Evolutionary conservation across 192 early-diverging fungal genomes (phyloP).

Genomic region (Backusella psychrophila): DNA sequence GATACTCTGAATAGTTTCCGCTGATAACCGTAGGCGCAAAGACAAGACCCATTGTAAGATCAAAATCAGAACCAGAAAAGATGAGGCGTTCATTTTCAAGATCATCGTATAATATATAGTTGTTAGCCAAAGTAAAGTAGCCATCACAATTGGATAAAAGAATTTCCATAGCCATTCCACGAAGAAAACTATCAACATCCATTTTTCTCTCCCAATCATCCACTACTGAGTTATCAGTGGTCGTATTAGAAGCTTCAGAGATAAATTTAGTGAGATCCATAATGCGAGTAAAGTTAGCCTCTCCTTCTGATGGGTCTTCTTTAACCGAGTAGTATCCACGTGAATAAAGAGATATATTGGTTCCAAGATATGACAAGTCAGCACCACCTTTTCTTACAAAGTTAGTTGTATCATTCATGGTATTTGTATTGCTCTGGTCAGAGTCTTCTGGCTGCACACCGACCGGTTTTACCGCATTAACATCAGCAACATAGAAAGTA

Average conservation of each 20-base stretch:
- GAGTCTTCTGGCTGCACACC: not conserved
- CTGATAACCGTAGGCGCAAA: not conserved
- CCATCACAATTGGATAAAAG: slow-evolving; percentile 13
- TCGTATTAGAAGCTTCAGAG: not conserved
- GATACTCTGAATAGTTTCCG: slow-evolving; percentile 18
- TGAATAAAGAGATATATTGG: not conserved
- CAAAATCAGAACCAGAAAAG: slow-evolving; percentile 14
- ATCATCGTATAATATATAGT: slow-evolving; percentile 22
- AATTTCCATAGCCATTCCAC: slow-evolving; percentile 22
- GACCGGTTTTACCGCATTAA: not conserved
- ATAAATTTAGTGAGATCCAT: slow-evolving; percentile 12
- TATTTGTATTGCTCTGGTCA: no score
- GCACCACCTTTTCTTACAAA: not conserved
- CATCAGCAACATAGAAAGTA: not conserved
- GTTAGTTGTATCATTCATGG: no score
- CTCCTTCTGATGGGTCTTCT: not conserved
- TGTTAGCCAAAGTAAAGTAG: slow-evolving; percentile 13
- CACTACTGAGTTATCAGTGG: not conserved
- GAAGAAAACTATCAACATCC: slow-evolving; percentile 9
- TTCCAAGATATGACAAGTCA: not conserved
- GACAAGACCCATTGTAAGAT: slow-evolving; percentile 6
- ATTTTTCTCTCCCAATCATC: not conserved
- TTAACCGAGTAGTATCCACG: not conserved
- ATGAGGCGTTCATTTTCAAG: not conserved
- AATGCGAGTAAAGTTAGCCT: not conserved